Evolutionary conservation across 345 rosid species (phyloP).

Genomic region (Gossypium herbaceum): DNA sequence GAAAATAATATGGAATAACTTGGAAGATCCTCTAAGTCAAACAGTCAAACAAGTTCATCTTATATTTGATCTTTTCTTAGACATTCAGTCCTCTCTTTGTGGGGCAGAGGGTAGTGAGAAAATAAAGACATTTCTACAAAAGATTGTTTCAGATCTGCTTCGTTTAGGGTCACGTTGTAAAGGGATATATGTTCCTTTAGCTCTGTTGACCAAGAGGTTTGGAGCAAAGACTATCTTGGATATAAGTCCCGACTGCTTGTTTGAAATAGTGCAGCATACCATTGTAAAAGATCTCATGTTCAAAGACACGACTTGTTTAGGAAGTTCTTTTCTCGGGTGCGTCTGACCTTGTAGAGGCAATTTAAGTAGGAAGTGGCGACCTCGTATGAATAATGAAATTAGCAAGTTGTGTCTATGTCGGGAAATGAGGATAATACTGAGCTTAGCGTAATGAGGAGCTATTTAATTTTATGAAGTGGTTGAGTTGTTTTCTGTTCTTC

Average conservation of each 20-base stretch:
- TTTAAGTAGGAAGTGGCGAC: constrained; percentile 69
- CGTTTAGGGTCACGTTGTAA: constrained; percentile 76
- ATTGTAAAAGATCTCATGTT: too few relatives aligned
- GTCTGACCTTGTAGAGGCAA: constrained; percentile 87
- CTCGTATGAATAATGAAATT: constrained; percentile 27
- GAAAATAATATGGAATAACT: constrained; percentile 89
- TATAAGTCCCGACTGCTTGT: constrained; percentile 61
- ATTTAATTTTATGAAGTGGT: constrained; percentile 83
- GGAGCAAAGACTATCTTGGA: constrained; percentile 72
- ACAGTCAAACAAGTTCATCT: constrained; percentile 97
- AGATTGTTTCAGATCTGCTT: constrained; percentile 74
- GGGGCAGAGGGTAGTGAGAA: constrained; percentile 44
- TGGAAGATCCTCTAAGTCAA: constrained; percentile 93
- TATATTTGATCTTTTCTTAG: constrained; percentile 76
- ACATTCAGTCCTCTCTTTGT: constrained; percentile 63
- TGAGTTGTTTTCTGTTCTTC: constrained; percentile 71
- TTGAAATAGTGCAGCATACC: constrained; percentile 44
- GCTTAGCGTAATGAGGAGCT: constrained; percentile 38
- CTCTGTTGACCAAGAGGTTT: constrained; percentile 75
- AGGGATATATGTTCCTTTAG: constrained; percentile 86
- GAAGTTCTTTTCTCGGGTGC: constrained; percentile 84
- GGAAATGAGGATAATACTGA: constrained; percentile 30
- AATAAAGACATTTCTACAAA: constrained; percentile 52
- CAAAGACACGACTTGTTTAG: constrained; percentile 66
- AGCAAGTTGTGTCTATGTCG: constrained; percentile 22